Evolutionary conservation across 495 filamentous ascomycete genomes (phyloP).

Genomic region (Friedmanniomyces simplex): DNA sequence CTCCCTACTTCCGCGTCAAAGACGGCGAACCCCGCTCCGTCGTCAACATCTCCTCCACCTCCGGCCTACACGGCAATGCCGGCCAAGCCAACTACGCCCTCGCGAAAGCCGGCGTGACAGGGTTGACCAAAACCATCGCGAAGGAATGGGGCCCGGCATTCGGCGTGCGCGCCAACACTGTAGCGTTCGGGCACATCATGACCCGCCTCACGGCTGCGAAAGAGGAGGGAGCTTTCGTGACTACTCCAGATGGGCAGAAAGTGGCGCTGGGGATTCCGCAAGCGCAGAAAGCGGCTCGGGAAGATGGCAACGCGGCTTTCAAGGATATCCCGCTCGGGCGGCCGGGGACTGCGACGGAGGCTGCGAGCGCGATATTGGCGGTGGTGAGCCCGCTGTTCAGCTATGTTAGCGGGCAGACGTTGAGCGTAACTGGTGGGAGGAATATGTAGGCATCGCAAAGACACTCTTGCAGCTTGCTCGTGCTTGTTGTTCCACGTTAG

Average conservation of each 20-base stretch:
- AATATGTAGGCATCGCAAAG: conserved; percentile 9
- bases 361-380: conserved; percentile 66
- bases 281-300: conserved; percentile 38
- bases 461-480: neutral
- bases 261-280: conserved; percentile 67
- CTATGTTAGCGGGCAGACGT: conserved; percentile 76
- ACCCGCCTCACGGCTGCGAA: conserved; percentile 72
- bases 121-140: conserved; percentile 74
- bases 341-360: conserved; percentile 66
- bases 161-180: conserved; percentile 71
- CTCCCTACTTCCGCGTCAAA: conserved; percentile 76
- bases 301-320: conserved; percentile 31
- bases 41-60: conserved; percentile 72
- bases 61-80: conserved; percentile 71
- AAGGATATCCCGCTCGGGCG: conserved; percentile 66
- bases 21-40: conserved; percentile 69
- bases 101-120: conserved; percentile 71
- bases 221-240: conserved; percentile 67
- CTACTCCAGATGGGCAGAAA: conserved; percentile 63
- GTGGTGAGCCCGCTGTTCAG: conserved; percentile 68
- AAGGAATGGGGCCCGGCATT: conserved; percentile 86
- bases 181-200: conserved; percentile 70
- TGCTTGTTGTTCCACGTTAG: too few species aligned
- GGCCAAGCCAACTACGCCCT: conserved; percentile 79
- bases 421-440: conserved; percentile 66